Evolutionary conservation across 2,329 filamentous ascomycete genomes (phyloP).

Genomic region (Xylaria sp.): DNA sequence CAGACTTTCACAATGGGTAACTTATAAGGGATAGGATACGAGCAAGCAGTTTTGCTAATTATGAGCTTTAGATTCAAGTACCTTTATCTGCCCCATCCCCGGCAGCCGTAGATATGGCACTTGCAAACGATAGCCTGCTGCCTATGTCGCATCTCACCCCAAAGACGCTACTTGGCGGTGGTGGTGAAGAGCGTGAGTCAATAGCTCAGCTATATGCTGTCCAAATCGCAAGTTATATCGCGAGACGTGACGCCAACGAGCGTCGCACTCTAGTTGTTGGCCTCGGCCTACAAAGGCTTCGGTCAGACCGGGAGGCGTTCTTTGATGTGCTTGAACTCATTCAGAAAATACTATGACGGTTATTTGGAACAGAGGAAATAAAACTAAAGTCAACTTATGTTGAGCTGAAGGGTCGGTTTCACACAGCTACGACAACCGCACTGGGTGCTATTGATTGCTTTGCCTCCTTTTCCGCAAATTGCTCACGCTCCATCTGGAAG

Average conservation of each 20-base stretch:
- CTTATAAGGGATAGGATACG: background rate
- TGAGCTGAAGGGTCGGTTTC: slow-evolving; percentile 1
- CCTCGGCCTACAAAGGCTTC: slow-evolving; percentile 64
- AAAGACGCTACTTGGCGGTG: slow-evolving; percentile 85
- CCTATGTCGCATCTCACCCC: slow-evolving; percentile 86
- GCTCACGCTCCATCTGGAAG: slow-evolving; percentile 48
- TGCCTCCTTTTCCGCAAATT: slow-evolving; percentile 43
- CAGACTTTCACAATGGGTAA: slow-evolving; percentile 89
- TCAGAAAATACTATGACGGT: slow-evolving; percentile 62
- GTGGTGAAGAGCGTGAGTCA: slow-evolving; percentile 80
- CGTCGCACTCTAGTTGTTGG: slow-evolving; percentile 70
- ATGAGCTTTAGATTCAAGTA: slow-evolving; percentile 73
- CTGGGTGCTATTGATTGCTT: slow-evolving; percentile 43
- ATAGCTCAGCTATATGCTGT: slow-evolving; percentile 89
- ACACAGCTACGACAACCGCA: slow-evolving; percentile 28
- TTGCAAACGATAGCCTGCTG: slow-evolving; percentile 64
- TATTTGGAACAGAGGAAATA: background rate
- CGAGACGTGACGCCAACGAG: slow-evolving; percentile 74
- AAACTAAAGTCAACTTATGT: background rate
- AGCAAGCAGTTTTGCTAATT: slow-evolving; percentile 9
- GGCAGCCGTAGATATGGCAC: slow-evolving; percentile 69
- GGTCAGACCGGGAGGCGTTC: slow-evolving; percentile 65
- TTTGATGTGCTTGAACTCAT: slow-evolving; percentile 73
- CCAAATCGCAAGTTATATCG: slow-evolving; percentile 84
- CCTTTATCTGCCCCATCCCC: slow-evolving; percentile 75